These are phyloP conservation scores for Leccinum broughii DNA, from an alignment of 768 basidiomycete species.

Conservation along the genomic window DNA sequence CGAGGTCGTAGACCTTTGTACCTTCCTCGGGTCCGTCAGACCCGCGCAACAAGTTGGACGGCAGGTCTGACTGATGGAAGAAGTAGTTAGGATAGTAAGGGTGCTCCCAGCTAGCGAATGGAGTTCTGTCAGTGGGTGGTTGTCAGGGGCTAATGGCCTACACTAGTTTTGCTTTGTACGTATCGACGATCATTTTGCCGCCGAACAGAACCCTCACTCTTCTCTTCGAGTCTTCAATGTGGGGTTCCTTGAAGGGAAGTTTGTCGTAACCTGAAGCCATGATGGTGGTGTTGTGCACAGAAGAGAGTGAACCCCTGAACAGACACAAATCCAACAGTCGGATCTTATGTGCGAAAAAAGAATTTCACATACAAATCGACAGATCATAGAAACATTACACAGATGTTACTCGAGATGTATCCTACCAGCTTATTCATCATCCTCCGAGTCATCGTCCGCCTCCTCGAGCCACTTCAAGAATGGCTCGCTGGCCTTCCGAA, in stretches of 20 bases:
- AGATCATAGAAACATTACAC: constrained; percentile 13
- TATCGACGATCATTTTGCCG: constrained; percentile 55
- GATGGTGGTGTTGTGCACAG: neutral
- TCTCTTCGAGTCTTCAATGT: constrained; percentile 49
- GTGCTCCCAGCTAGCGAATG: constrained; percentile 52
- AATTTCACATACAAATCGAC: constrained; percentile 8
- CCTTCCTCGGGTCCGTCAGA: constrained; percentile 34
- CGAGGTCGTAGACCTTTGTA: constrained; percentile 45
- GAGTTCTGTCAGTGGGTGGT: neutral
- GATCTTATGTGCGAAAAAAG: neutral
- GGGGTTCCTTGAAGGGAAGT: constrained; percentile 41
- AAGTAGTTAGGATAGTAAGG: constrained; percentile 55
- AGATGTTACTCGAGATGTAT: neutral
- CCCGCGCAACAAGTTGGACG: constrained; percentile 41
- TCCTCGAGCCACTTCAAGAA: constrained; percentile 96
- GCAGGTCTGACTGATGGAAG: constrained; percentile 48
- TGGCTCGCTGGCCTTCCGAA: constrained; percentile 92
- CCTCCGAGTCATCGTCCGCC: constrained; percentile 58
- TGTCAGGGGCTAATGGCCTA: constrained; percentile 25
- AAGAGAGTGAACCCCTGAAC: neutral
- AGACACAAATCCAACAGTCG: neutral
- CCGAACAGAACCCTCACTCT: constrained; percentile 56
- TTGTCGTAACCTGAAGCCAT: constrained; percentile 22
- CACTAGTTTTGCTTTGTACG: constrained; percentile 59
- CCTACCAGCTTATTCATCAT: constrained; percentile 28